Evolutionary conservation across 306 rosid species (phyloP).

Genomic region (Quillaja saponaria): DNA sequence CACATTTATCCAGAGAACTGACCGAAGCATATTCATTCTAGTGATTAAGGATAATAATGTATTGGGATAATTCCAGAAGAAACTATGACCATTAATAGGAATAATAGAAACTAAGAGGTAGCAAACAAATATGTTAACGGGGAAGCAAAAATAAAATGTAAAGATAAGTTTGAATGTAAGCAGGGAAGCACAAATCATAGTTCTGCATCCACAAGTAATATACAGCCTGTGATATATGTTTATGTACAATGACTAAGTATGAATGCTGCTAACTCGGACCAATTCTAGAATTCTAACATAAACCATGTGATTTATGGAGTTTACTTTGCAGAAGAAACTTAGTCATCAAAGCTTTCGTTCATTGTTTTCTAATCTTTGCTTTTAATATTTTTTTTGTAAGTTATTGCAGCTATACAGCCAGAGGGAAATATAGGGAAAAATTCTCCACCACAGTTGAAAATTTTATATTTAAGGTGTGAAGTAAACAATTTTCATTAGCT

Average conservation of each 20-base stretch:
- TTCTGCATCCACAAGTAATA: too few species aligned
- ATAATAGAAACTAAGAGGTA: not conserved
- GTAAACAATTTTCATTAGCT: conserved; percentile 3
- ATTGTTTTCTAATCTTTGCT: conserved; percentile 12
- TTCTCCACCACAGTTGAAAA: too few species aligned
- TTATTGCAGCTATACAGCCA: conserved; percentile 16
- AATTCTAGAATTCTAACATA: too few species aligned
- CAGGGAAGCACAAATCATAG: too few species aligned
- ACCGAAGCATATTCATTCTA: not conserved
- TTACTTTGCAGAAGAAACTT: too few species aligned
- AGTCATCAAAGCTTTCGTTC: too few species aligned
- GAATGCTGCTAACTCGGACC: too few species aligned
- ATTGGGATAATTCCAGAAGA: not conserved
- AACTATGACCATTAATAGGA: not conserved
- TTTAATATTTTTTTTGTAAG: not conserved
- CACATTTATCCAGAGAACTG: conserved; percentile 1
- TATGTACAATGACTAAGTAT: too few species aligned
- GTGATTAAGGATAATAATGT: not conserved
- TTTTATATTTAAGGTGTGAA: too few species aligned
- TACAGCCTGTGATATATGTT: too few species aligned
- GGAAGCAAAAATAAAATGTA: not conserved
- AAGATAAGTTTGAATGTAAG: conserved; percentile 2
- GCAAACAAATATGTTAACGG: too few species aligned
- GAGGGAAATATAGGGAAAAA: not conserved
- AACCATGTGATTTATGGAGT: too few species aligned